Conservation (phyloP, 805 yeast genomes). For the Zygoascus tannicola region DNA sequence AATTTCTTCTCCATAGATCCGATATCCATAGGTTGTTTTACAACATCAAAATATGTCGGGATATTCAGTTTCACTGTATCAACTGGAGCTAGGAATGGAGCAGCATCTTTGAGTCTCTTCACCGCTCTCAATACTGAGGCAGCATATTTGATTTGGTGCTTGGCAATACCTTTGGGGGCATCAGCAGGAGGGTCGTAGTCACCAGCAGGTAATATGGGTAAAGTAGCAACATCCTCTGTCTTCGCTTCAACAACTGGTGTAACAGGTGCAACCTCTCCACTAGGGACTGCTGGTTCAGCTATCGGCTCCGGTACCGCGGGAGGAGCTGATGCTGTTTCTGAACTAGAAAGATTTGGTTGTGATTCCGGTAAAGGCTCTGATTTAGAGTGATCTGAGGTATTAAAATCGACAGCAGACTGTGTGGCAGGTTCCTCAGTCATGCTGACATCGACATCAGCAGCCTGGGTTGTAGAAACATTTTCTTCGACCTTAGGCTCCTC, state of each 20-base stretch:
- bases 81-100: conserved; percentile 83
- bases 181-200: conserved; percentile 11
- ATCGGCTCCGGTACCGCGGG: background rate
- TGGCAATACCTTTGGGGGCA: conserved; percentile 22
- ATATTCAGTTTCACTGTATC: conserved; percentile 81
- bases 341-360: too few relatives aligned
- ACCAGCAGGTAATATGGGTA: background rate
- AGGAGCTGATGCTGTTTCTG: background rate
- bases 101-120: conserved; percentile 84
- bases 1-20: conserved; percentile 82
- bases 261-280: conserved; percentile 3
- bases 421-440: background rate
- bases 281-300: conserved; percentile 2
- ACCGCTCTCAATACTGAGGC: conserved; percentile 73
- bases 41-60: conserved; percentile 79
- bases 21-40: conserved; percentile 86
- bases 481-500: too few relatives aligned
- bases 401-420: conserved; percentile 1
- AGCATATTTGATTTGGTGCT: conserved; percentile 77
- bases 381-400: too few relatives aligned
- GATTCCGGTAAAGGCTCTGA: too few relatives aligned
- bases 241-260: background rate
- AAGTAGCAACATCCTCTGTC: background rate
- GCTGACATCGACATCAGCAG: conserved; percentile 1
- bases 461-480: too few relatives aligned